These are phyloP conservation scores for Strigomonas culicis DNA, from an alignment of 208 protist genomes.

Conservation along the genomic window DNA sequence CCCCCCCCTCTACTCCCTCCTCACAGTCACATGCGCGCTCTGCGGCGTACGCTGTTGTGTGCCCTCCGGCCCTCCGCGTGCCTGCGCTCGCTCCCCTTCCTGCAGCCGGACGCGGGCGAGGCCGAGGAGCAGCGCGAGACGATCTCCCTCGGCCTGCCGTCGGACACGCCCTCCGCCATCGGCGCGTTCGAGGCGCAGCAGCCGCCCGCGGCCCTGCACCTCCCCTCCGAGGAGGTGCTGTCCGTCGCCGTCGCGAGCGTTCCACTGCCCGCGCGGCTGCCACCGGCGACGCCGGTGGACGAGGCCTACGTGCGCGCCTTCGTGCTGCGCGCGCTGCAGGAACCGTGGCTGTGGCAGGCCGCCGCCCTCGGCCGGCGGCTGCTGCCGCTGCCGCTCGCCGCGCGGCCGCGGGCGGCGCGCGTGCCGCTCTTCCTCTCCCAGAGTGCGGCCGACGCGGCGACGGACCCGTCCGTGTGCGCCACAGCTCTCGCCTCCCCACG, in stretches of 20 bases:
- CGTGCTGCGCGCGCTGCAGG: constrained; percentile 3
- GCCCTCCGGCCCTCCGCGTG: too few species aligned
- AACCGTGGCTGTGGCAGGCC: constrained; percentile 12
- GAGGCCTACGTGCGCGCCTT: background rate
- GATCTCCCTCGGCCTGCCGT: too few species aligned
- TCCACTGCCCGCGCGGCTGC: background rate
- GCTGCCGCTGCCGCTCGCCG: background rate
- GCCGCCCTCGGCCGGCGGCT: constrained; percentile 1
- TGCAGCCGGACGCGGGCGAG: too few species aligned
- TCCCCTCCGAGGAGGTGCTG: background rate
- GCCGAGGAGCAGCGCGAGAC: too few species aligned
- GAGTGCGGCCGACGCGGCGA: background rate
- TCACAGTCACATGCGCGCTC: too few species aligned
- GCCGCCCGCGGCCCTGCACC: background rate
- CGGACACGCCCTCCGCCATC: background rate
- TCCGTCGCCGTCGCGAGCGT: background rate
- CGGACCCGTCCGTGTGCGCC: too few species aligned
- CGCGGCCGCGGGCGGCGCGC: background rate
- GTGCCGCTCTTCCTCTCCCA: background rate
- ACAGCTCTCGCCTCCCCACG: too few species aligned
- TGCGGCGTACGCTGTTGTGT: too few species aligned
- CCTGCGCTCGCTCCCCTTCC: too few species aligned
- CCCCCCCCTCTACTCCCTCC: too few species aligned
- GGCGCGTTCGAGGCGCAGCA: background rate
- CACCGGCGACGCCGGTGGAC: background rate